Evolutionary conservation across 768 basidiomycete genomes (phyloP).

Genomic region (Leccinellum rugosiceps): DNA sequence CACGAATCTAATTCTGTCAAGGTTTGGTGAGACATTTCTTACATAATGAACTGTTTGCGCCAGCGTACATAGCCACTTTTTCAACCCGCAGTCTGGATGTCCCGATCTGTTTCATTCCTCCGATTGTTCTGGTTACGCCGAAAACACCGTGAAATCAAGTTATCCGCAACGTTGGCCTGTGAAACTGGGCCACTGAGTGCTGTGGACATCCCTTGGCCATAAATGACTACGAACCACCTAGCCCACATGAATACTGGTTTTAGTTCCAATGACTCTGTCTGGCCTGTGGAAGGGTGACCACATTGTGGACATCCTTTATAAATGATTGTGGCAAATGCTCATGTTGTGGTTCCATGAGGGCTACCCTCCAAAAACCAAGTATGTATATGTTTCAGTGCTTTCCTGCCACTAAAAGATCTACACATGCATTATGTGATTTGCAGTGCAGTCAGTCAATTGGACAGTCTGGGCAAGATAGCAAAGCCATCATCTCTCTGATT

Average conservation of each 20-base stretch:
- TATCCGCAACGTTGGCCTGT: neutral
- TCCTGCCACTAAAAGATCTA: neutral
- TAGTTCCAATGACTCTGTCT: conserved; percentile 8
- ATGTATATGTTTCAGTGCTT: neutral
- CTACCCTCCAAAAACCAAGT: neutral
- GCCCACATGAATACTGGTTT: neutral
- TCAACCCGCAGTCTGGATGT: too few species aligned
- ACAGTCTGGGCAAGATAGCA: neutral
- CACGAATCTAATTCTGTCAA: neutral
- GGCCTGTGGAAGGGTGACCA: conserved; percentile 10
- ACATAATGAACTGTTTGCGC: too few species aligned
- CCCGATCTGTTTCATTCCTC: too few species aligned
- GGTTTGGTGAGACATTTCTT: neutral
- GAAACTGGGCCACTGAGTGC: neutral
- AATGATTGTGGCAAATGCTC: neutral
- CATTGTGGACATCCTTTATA: neutral
- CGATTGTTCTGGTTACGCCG: too few species aligned
- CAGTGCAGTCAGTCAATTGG: neutral
- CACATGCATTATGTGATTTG: neutral
- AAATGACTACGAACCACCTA: neutral
- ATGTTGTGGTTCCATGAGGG: neutral
- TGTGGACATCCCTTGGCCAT: neutral
- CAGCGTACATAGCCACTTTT: too few species aligned
- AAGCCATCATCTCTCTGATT: neutral
- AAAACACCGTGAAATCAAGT: neutral